Percentiles rank a stretch among this genome's conserved stretches.
phyloP scores from a whole-genome alignment of 176 grass and related monocot genomes.

The Carex littledalei region DNA sequence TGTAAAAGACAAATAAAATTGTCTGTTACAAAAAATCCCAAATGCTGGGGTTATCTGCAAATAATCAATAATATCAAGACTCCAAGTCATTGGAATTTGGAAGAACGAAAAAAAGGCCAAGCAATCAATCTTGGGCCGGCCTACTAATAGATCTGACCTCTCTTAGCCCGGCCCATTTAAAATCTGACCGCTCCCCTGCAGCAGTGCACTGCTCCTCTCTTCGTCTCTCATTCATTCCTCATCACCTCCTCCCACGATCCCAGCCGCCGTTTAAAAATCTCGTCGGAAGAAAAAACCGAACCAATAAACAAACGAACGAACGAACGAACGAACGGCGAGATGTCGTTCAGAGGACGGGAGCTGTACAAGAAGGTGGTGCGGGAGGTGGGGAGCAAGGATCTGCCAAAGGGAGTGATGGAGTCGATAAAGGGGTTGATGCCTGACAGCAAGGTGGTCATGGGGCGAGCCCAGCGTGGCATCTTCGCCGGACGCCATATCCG shows the following conservation, averaged over 20 bases:
- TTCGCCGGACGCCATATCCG: slow-evolving; percentile 84
- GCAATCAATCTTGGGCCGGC: too few species aligned
- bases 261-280: background rate
- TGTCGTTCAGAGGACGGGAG: slow-evolving; percentile 76
- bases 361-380: slow-evolving; percentile 82
- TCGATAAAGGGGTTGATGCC: slow-evolving; percentile 67
- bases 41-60: too few species aligned
- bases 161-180: background rate
- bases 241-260: background rate
- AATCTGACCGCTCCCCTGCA: background rate
- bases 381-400: slow-evolving; percentile 43
- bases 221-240: background rate
- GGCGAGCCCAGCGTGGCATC: slow-evolving; percentile 83
- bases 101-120: too few species aligned
- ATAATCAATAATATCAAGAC: too few species aligned
- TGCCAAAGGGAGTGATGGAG: slow-evolving; percentile 56
- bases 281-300: background rate
- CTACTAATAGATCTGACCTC: background rate
- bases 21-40: too few species aligned
- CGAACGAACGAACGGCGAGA: background rate
- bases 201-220: background rate
- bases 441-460: slow-evolving; percentile 74
- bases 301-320: background rate
- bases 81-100: too few species aligned
- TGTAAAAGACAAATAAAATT: too few species aligned